Percentiles rank a stretch among this genome's conserved stretches.
Conservation (phyloP, 441 rosid species). For the Brassica balearica region DNA sequence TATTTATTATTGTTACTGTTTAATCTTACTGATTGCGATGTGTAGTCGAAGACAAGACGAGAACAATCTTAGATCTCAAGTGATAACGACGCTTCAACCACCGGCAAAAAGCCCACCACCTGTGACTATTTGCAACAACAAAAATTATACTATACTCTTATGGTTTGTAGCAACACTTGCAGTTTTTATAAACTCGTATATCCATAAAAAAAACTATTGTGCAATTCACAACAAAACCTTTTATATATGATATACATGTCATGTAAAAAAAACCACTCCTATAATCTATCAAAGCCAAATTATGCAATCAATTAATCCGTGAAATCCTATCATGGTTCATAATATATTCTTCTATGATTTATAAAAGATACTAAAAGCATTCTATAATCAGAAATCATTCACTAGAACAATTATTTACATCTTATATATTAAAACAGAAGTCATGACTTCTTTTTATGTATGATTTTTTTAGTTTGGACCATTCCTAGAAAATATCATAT, state of each 20-base stretch:
- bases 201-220: not conserved
- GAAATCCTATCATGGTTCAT: too few species aligned
- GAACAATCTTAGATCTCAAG: slow-evolving; percentile 61
- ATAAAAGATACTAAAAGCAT: not conserved
- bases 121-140: not conserved
- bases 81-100: slow-evolving; percentile 62
- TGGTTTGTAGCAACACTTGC: not conserved
- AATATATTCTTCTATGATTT: not conserved
- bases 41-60: slow-evolving; percentile 38
- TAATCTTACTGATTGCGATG: slow-evolving; percentile 13
- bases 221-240: not conserved
- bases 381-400: not conserved
- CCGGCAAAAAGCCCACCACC: slow-evolving; percentile 24
- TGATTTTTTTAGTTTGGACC: too few species aligned
- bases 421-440: too few species aligned
- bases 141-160: not conserved
- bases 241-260: too few species aligned
- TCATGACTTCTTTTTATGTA: too few species aligned
- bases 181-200: not conserved
- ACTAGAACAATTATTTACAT: not conserved
- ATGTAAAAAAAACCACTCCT: too few species aligned
- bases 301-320: too few species aligned
- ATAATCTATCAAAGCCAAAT: too few species aligned
- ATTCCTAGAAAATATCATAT: too few species aligned
- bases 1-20: not conserved